Conservation (phyloP, 805 yeast genomes). For the Candida hispaniensis region DNA sequence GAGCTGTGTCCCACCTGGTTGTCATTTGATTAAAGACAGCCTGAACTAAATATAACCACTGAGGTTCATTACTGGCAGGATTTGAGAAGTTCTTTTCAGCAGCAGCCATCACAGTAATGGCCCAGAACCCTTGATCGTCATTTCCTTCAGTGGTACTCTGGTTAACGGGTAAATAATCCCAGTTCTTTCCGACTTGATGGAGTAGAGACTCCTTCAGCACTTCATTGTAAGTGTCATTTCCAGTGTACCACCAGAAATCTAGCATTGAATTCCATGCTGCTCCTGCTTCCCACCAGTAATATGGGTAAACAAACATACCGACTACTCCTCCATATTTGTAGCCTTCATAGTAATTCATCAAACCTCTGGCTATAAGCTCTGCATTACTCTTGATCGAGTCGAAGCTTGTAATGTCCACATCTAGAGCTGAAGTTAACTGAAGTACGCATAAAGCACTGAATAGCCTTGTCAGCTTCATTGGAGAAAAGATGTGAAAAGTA, state of each 20-base stretch:
- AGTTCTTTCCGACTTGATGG: conserved; percentile 54
- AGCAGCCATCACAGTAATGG: conserved; percentile 73
- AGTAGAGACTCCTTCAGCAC: conserved; percentile 51
- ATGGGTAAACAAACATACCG: conserved; percentile 63
- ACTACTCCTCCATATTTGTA: conserved; percentile 52
- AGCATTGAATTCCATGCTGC: conserved; percentile 60
- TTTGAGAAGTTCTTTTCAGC: conserved; percentile 76
- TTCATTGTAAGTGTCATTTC: conserved; percentile 52
- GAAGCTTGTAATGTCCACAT: conserved; percentile 21
- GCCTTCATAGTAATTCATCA: conserved; percentile 79
- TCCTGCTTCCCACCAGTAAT: conserved; percentile 92
- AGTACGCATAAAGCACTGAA: not conserved
- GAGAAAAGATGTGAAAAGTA: not conserved
- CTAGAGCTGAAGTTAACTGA: not conserved
- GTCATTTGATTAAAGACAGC: conserved; percentile 82
- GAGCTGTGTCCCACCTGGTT: conserved; percentile 57
- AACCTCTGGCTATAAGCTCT: conserved; percentile 52
- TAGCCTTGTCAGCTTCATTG: conserved; percentile 3
- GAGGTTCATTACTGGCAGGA: conserved; percentile 48
- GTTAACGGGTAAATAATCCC: conserved; percentile 68
- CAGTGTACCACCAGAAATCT: conserved; percentile 63
- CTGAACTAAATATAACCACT: conserved; percentile 71
- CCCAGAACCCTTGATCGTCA: conserved; percentile 94
- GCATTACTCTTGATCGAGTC: conserved; percentile 37
- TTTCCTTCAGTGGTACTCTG: conserved; percentile 82